Percentiles rank a stretch among this genome's conserved stretches.
Evolutionary conservation across 2,329 filamentous ascomycete genomes (phyloP).

Genomic region (Verticillium isaacii): DNA sequence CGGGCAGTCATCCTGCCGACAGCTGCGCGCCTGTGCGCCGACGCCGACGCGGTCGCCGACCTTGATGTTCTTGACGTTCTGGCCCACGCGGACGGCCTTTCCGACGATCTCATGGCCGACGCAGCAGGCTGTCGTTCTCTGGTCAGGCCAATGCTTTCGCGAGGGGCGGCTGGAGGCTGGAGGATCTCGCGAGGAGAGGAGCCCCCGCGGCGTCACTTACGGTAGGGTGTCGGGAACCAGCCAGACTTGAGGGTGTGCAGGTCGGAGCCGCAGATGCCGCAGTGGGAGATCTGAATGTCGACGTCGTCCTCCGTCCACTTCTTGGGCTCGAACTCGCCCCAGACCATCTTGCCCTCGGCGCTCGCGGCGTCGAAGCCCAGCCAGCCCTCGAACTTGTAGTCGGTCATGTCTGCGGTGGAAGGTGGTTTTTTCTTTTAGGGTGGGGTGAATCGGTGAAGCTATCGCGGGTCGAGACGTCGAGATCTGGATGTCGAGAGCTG

Average conservation of each 20-base stretch:
- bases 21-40: constrained; percentile 59
- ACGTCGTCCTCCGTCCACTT: constrained; percentile 61
- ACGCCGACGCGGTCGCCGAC: constrained; percentile 61
- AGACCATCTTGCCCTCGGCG: constrained; percentile 47
- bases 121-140: constrained; percentile 32
- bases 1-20: constrained; percentile 50
- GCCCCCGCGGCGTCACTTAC: constrained; percentile 17
- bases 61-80: constrained; percentile 40
- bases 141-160: neutral
- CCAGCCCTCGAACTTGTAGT: constrained; percentile 48
- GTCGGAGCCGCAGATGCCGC: constrained; percentile 61
- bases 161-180: no score
- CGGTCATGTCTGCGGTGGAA: constrained; percentile 19
- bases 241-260: constrained; percentile 54
- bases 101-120: constrained; percentile 65
- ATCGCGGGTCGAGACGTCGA: neutral
- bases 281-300: constrained; percentile 62
- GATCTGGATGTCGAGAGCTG: neutral
- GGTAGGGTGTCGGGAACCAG: constrained; percentile 33
- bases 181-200: no score
- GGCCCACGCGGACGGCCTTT: constrained; percentile 48
- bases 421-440: neutral
- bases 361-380: constrained; percentile 35
- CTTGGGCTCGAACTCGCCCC: constrained; percentile 57
- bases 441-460: neutral